Base-by-base conservation (phyloP, 2,329 filamentous ascomycete genomes). In the Juglanconis oblonga region DNA sequence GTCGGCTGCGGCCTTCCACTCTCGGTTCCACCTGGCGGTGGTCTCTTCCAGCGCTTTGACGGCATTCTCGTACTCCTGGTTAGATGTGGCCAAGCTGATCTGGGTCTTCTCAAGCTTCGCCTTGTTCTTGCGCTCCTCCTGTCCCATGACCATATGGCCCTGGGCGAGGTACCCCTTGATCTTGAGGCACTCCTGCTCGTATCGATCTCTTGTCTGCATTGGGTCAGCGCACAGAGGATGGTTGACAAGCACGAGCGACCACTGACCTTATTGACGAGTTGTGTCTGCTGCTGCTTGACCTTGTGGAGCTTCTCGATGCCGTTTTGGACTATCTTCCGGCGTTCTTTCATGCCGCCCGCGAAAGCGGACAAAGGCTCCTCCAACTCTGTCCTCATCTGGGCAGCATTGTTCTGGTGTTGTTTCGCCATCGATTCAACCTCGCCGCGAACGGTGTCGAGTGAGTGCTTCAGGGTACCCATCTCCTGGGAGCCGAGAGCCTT, bases 121-220 rank as follows among this genome's bases (percentile, higher is more conserved):
- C 77, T 99, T 99, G 76, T 99, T 99, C 77, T 97, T 97, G 33
- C 95, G 87, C 78, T 99, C 95, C 73, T 99, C 95, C 69, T 99
- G 95, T 13, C 95, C 95, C 95, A 99, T 99, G 60, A 99, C 95
- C 95, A 99, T 99, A 73, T 99, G 96, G 9, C 95, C 95, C 75
- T 99, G 95, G 4, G 96, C 95, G 4, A 99, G 85, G 71, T 99
- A 99, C 44, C 95, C 95, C 76, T 99, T 99, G 74, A 99, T 98
- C 73, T 97, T 95, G 49, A 99, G 81, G 72, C 94, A 98, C 68
- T 99, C 96, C 74, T 99, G 94, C 76, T 99, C 95, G 72, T 96
- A 99, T 53, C 89, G 89, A 76, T 99, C 95, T 66, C 95, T 86
- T 14, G 93, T 90, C 89, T 92, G 64, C 6, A 17, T 10, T n/a